Base-by-base conservation (phyloP, 1,139 yeast species). In the Candida sojae region DNA sequence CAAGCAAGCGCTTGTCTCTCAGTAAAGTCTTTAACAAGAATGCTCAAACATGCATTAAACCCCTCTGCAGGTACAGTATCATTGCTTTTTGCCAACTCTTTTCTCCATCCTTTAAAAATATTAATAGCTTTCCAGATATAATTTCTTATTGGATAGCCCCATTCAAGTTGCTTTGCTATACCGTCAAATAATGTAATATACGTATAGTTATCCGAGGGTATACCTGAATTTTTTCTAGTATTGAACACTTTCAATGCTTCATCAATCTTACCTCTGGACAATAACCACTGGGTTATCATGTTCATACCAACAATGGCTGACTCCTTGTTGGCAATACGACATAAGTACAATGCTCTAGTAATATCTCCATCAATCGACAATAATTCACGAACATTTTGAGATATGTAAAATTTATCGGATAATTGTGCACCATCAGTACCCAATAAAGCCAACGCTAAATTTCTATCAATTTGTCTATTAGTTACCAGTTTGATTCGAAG, bases 261-360 rank as follows among this genome's bases (percentile, higher is more conserved):
- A 34, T 67, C 64, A 3, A 75, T 67, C 38, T 75, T 75, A 4
- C 70, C 72, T 6, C 68, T 63, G 6, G 65, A 63, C 10, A 84
- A 62, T 33, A 75, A 67, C 70, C 80, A 76, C 51, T 77, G 74
- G 58, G 82, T 62, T 1, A 87, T 72, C 12, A 77, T 71, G 53
- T 87, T 87, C 82, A 82, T 77, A 0, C 82, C 88, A 29, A 83
- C 88, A 0, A 73, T 59, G 8, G 88, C 88, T 31, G 75, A 69
- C 0, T 53, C 46, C 6, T 57, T 48, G 6, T 67, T 57, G 1
- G 88, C 83, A 28, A 84, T 53, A 44, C 74, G 71, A 6, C 82
- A 75, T 25, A 85, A 63, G 51, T 72, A 71, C 12, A 76, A 55
- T 0, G 93, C 92, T 50, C 87, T 75, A 32, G 68, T 71, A 0